Evolutionary conservation across 139 green algal genomes (phyloP), one percentile per base, ranked within the genome.

Genomic region (Desmodesmus armatus): DNA sequence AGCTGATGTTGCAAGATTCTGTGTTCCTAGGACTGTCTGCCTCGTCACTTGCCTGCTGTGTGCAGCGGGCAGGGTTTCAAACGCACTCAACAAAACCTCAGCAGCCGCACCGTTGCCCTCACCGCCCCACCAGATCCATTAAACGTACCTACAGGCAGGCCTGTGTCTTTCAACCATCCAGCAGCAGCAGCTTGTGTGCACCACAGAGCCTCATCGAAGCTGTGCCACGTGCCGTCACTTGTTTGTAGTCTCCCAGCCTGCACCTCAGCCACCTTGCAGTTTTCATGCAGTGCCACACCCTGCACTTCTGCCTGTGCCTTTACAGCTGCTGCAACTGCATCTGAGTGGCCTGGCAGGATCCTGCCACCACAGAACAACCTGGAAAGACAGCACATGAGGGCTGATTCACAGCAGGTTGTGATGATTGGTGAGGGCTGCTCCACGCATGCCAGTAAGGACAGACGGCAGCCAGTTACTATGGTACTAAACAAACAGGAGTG

Each of bases 181-280:
- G 94, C 85, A 0, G 93, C 87, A 11, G 78, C 86, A 0, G 97
- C 96, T 72, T 97, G 90, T 5, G 97, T 99, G 92, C 96, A 99
- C 96, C 97, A 99, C 25, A 99, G 82, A 79, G 92, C 97, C 74
- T 96, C 94, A 78, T 98, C 95, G 89, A 96, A 98, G 27, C 49
- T 3, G 2, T 91, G 13, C 1, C 47, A 15, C 3, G 5, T 29
- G 0, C 94, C 95, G 19, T 87, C 82, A 3, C 35, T 49, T 27
- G 95, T 67, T 0, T 77, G 7, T n/a, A 99, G 78, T 23, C 21
- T 27, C 0, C 85, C 73, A 89, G 88, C 73, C 49, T 88, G 72
- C 4, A 80, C 63, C 7, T 0, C 33, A 53, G 27, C 62, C n/a
- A 73, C 89, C 7, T 17, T 62, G 40, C 40, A 35, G n/a, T 67